Base-by-base conservation (phyloP, 345 rosid species). In the Ceriops zippeliana region DNA sequence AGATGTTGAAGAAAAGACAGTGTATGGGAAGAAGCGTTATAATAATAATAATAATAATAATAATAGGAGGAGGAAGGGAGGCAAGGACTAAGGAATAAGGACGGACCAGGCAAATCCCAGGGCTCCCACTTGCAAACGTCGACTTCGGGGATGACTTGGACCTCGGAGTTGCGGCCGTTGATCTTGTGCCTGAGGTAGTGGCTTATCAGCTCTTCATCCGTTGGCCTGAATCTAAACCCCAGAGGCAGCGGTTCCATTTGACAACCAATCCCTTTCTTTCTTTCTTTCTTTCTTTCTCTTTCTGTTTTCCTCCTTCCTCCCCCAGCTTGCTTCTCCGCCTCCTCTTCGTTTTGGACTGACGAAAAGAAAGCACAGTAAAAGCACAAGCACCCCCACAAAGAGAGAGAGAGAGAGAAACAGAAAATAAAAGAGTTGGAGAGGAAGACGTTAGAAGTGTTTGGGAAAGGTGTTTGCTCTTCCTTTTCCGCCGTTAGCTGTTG, bases 71-170 rank as follows among this genome's bases (percentile, higher is more conserved):
- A 34, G 11, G 58, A 26, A 28, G 6, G 58, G 37, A 34, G 37
- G 37, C 1, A 22, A 53, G 58, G 11, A 53, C 62, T 53, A 20
- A 7, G 27, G 27, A n/a, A 7, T 9, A 22, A 54, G 58, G 15
- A 54, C 71, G 31, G 52, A 88, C 96, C 88, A 63, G 98, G 96
- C 64, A 93, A 84, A 80, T 93, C 97, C 97, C 98, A 93, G 59
- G 98, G 97, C 78, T 93, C 97, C 87, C 90, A 84, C 80, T 86
- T 90, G 88, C 98, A 93, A 65, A 93, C 85, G 71, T 93, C 98
- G 68, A 93, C 71, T 74, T 91, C 98, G 22, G 85, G 88, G 61
- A 93, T 86, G 38, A 93, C 90, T 42, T 86, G 67, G 26, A 93
- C 95, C 70, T 90, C 91, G 38, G 87, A 84, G 81, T 86, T 73